Base-by-base conservation (phyloP, 2,329 filamentous ascomycete genomes). In the Apiospora malaysiana region DNA sequence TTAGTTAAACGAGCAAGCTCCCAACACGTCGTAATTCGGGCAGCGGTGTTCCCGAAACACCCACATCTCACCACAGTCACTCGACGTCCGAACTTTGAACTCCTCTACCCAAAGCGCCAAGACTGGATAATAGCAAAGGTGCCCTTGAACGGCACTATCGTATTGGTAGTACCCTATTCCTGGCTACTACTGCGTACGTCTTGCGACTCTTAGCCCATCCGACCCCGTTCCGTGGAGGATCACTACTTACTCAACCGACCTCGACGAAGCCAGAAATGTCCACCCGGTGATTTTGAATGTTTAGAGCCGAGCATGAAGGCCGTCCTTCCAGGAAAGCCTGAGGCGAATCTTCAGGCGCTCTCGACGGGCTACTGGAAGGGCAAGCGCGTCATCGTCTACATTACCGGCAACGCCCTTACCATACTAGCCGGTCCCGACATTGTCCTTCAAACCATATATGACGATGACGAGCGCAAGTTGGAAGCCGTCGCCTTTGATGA, bases 401-500 rank as follows among this genome's bases (percentile, higher is more conserved):
- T 98, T 75, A 96, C 93, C 72, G 95, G 95, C 77, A 93, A 92
- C 82, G 94, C 94, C 73, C 89, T 98, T 74, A 90, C 96, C 69
- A 91, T 99, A 77, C 90, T 98, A 75, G 88, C 90, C 78, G 92
- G 90, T 68, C 89, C 93, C 69, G 87, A 91, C 73, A 89, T 89
- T 70, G 89, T 98, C 73, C 83, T 97, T 45, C 96, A 99, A 81
- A 98, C 95, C 4, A 92, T 97, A 75, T 97, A 97, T 83, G 91
- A 96, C 78, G 93, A 97, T 77, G 90, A 93, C 74, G 86, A 90
- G 32, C 86, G 83, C 21, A 79, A 81, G 43, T 84, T 98, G 40
- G 89, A 94, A 74, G 92, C 94, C 40, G 89, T 98, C 74, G 88
- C 90, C 42, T 89, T 98, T 73, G 93, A 98, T 78, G 92, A 97